Base-by-base conservation (phyloP, 1,139 yeast species). In the Candida buenavistaensis region DNA sequence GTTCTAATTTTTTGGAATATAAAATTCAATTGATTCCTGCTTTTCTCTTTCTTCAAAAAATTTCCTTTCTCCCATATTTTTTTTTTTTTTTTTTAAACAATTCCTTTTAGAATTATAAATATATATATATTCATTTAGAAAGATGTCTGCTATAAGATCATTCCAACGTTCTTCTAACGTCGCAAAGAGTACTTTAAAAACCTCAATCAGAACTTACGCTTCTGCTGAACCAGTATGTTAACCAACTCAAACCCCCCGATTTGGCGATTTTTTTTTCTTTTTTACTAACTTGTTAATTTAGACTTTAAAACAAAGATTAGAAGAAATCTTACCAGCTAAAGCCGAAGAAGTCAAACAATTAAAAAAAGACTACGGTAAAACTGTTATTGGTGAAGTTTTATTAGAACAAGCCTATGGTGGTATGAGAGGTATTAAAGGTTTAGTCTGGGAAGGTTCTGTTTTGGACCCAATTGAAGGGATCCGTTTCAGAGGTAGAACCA, bases 401-500 rank as follows among this genome's bases (percentile, higher is more conserved):
- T 78, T 92, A 51, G 96, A 88, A 69, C 97, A 92, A 74, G 96
- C 96, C 36, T 92, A 92, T 72, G 98, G 97, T 77, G 98, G 98
- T 79, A 88, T 87, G 96, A 83, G 97, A 72, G 97, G 97, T 67
- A 86, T 90, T 72, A 87, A 87, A 72, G 96, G 96, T 58, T 77
- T 92, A 54, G 97, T 92, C 44, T 92, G 97, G 97, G 97, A 92
- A 77, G 98, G 98, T 57, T 90, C 97, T 39, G 98, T 92, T 39
- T 78, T 92, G 64, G 98, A 92, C 70, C 95, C 98, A 52, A 84
- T 84, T 51, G 98, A 92, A 72, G 98, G 98, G 60, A 92, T 92
- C 64, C 83, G 97, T 64, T 92, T 92, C 82, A 88, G 97, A 75
- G 97, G 97, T 57, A 80, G 83, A 71, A 90, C 98, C 55, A 92